phyloP scores from a whole-genome alignment of 345 rosid genomes.

The Populus alba region DNA sequence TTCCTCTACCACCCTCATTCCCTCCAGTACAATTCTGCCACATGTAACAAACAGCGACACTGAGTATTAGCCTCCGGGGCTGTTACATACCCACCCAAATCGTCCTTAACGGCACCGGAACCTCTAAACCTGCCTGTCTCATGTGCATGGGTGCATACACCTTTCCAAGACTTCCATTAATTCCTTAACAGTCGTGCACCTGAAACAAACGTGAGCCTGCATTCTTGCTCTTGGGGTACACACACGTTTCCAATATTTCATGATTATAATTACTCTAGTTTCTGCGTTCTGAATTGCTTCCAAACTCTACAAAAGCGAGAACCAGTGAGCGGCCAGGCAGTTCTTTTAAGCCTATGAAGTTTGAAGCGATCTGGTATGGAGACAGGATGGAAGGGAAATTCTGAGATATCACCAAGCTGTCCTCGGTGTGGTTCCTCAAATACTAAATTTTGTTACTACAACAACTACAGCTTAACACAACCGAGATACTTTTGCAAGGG shows the following conservation, averaged over 20 bases:
- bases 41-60: conserved; percentile 38
- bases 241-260: background rate
- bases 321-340: background rate
- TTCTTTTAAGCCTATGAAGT: background rate
- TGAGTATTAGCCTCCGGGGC: conserved; percentile 35
- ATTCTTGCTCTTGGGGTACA: conserved; percentile 12
- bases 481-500: conserved; percentile 69
- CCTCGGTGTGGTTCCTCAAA: conserved; percentile 63
- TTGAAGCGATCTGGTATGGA: conserved; percentile 40
- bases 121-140: conserved; percentile 24
- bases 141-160: conserved; percentile 26
- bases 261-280: background rate
- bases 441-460: conserved; percentile 68
- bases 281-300: background rate
- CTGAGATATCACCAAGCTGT: conserved; percentile 51
- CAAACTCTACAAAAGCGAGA: background rate
- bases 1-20: conserved; percentile 30
- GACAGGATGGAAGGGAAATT: conserved; percentile 44
- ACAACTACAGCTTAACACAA: conserved; percentile 65
- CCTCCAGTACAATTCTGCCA: conserved; percentile 18
- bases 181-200: background rate
- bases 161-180: conserved; percentile 22
- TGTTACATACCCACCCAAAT: conserved; percentile 18
- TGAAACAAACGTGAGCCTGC: background rate
- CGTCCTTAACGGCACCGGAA: conserved; percentile 41